Conservation (phyloP, 2,329 filamentous ascomycete genomes). For the Colletotrichum lupini region DNA sequence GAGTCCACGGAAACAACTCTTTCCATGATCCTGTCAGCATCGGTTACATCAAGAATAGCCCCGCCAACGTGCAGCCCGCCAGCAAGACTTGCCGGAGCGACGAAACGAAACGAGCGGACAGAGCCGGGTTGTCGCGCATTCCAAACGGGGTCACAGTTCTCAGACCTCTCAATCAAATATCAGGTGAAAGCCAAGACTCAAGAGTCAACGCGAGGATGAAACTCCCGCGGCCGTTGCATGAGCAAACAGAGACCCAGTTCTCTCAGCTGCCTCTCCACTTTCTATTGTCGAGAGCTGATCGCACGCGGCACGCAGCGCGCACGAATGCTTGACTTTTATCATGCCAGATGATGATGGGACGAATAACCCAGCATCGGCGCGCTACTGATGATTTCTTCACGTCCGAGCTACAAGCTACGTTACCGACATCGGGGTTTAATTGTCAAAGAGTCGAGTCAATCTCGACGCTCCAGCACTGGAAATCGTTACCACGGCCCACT, state of each 20-base stretch:
- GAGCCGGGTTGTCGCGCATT: conserved; percentile 21
- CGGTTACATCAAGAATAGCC: background rate
- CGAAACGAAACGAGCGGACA: conserved; percentile 34
- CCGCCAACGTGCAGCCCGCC: conserved; percentile 17
- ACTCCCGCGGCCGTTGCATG: conserved; percentile 19
- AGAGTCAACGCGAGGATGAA: conserved; percentile 23
- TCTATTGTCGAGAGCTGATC: conserved; percentile 8
- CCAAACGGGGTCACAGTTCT: conserved; percentile 16
- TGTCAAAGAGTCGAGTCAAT: background rate
- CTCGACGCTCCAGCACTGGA: background rate
- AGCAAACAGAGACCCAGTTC: conserved; percentile 11
- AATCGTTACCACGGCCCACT: background rate
- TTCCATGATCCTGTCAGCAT: conserved; percentile 8
- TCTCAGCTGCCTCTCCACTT: conserved; percentile 9
- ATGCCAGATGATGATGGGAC: conserved; percentile 13
- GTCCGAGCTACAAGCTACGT: conserved; percentile 8
- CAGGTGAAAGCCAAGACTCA: conserved; percentile 26
- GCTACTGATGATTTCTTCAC: background rate
- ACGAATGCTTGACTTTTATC: background rate
- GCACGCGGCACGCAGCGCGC: conserved; percentile 4
- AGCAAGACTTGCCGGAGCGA: conserved; percentile 14
- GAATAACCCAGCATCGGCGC: background rate
- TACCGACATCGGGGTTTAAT: conserved; percentile 1
- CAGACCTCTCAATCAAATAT: conserved; percentile 29
- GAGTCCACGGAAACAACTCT: background rate